phyloP scores from a whole-genome alignment of 2,329 filamentous ascomycete genomes.

The Rasamsonia emersonii region DNA sequence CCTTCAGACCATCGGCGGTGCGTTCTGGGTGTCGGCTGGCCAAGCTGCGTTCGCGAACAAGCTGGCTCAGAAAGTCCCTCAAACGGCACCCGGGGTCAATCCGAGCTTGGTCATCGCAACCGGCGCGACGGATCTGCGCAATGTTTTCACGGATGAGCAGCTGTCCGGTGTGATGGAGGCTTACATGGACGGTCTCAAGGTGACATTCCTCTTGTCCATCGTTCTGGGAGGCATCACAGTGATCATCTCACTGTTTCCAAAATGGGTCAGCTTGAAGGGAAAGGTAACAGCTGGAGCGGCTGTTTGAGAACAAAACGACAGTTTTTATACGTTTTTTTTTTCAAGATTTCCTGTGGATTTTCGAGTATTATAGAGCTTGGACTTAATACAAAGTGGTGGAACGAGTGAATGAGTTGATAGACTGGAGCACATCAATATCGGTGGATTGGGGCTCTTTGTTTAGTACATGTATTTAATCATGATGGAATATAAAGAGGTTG shows the following conservation, averaged over 20 bases:
- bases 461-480: too few species aligned
- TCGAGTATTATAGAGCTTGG: too few species aligned
- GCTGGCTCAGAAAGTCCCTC: constrained; percentile 16
- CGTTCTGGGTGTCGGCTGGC: constrained; percentile 22
- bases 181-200: constrained; percentile 24
- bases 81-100: constrained; percentile 17
- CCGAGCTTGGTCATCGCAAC: constrained; percentile 17
- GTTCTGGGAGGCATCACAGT: constrained; percentile 7
- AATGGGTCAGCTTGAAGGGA: constrained; percentile 11
- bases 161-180: constrained; percentile 19
- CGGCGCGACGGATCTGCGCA: constrained; percentile 23
- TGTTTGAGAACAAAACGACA: constrained; percentile 2
- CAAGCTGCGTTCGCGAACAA: constrained; percentile 27
- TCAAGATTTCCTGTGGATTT: too few species aligned
- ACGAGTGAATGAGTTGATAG: too few species aligned
- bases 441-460: too few species aligned
- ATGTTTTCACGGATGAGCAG: constrained; percentile 16
- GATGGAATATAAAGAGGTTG: too few species aligned
- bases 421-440: too few species aligned
- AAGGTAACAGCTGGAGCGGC: constrained; percentile 6
- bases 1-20: constrained; percentile 24
- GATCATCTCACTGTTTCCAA: constrained; percentile 9
- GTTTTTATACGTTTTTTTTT: too few species aligned
- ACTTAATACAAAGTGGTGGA: too few species aligned
- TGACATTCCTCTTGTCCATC: constrained; percentile 11